Conservation (phyloP, 2,329 filamentous ascomycete species). For the Didymella glomerata region DNA sequence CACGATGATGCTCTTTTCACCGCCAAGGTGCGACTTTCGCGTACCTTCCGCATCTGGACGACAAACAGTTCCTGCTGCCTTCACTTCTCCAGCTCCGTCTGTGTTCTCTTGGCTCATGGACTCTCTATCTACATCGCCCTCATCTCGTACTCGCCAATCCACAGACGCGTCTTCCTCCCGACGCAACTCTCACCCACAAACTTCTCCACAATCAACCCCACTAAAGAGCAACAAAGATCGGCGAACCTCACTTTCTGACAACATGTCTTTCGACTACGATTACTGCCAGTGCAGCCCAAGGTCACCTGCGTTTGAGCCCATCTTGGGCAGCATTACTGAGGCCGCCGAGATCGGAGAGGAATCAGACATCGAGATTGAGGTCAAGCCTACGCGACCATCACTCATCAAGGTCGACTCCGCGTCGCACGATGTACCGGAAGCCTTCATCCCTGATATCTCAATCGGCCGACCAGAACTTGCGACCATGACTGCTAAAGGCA, state of each 20-base stretch:
- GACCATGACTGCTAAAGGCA: slow-evolving; percentile 28
- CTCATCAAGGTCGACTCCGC: slow-evolving; percentile 28
- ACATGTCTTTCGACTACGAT: slow-evolving; percentile 31
- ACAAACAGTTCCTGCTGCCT: slow-evolving; percentile 17
- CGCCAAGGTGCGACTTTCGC: slow-evolving; percentile 31
- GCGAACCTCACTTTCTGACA: slow-evolving; percentile 7
- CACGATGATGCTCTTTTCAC: slow-evolving; percentile 39
- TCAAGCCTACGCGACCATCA: slow-evolving; percentile 19
- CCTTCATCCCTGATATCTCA: slow-evolving; percentile 34
- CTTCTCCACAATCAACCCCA: slow-evolving; percentile 13
- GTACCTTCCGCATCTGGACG: slow-evolving; percentile 20
- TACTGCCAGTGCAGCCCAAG: slow-evolving; percentile 27
- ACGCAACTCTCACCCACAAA: slow-evolving; percentile 17
- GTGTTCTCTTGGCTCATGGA: slow-evolving; percentile 30
- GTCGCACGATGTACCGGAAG: slow-evolving; percentile 24
- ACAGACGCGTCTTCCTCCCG: slow-evolving; percentile 16
- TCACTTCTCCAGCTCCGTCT: slow-evolving; percentile 26
- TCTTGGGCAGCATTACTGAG: slow-evolving; percentile 38
- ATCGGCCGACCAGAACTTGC: slow-evolving; percentile 31
- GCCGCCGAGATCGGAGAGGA: slow-evolving; percentile 35
- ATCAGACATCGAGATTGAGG: slow-evolving; percentile 13
- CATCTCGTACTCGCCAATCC: slow-evolving; percentile 24
- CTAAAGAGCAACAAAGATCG: slow-evolving; percentile 10
- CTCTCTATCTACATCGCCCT: slow-evolving; percentile 28
- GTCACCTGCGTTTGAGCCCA: slow-evolving; percentile 34